Base-by-base conservation (phyloP, 108 stramenopile genomes). In the Fistulifera pelliculosa region DNA sequence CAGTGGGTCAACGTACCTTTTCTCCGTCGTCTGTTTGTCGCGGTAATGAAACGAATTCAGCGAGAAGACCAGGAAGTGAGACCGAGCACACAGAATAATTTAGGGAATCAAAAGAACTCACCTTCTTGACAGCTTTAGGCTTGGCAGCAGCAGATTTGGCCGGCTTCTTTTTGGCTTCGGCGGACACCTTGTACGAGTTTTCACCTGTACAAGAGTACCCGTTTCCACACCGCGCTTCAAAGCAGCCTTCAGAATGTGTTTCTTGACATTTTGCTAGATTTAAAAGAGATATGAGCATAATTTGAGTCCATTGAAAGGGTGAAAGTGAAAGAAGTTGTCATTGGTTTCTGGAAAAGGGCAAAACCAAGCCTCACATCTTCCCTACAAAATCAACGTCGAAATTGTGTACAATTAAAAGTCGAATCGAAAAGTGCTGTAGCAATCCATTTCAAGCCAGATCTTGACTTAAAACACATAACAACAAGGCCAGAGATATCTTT, bases 181-280 rank as follows among this genome's bases (percentile, higher is more conserved):
- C 53, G 10, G 71, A 70, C 42, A 88, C 55, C 73, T 88, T 88
- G 82, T 77, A 88, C 48, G 77, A 80, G 12, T 58, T 63, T 54
- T 83, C 23, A 84, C 73, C 58, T 83, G 69, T 2, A 80, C 69
- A 42, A 88, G 74, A 22, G 66, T 65, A 19, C 68, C 77, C 28
- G 75, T 65, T 54, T 77, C 76, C 14, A 84, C 56, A 0, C 80
- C 86, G 61, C 64, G 67, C 70, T 81, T 77, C 52, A 88, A 62
- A 31, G 79, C 80, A n/a, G 75, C 78, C 39, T 63, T 76, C 58
- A 76, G 59, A 26, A 88, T 47, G 43, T 76, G 72, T 43, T 72
- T 79, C 65, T 81, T 80, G 74, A 85, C 53, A 27, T 43, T 27
- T 24, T 68, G 66, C 55, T 77, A 70, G 12, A 19, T 8, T 17